Percentiles rank a stretch among this genome's conserved stretches.
phyloP scores from a whole-genome alignment of 2,329 filamentous ascomycete genomes.

The Thielaviopsis punctulata region DNA sequence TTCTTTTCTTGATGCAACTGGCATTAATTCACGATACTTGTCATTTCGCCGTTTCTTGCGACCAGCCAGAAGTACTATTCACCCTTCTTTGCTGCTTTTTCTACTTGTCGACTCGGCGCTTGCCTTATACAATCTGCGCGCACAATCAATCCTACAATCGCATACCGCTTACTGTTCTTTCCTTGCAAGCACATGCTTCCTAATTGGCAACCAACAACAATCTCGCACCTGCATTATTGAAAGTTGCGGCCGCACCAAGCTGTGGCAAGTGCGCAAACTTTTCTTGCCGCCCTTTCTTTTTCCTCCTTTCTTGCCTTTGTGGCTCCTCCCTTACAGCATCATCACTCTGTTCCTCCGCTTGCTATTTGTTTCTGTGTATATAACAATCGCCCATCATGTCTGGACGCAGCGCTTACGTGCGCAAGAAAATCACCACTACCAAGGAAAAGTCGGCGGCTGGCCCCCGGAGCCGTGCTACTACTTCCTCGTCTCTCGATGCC shows the following conservation, averaged over 20 bases:
- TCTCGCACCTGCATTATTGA: not conserved
- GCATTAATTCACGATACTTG: not conserved
- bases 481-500: conserved; percentile 23
- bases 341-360: conserved; percentile 21
- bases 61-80: too few relatives aligned
- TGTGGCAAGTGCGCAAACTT: not conserved
- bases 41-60: not conserved
- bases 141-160: not conserved
- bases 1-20: not conserved
- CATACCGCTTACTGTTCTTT: not conserved
- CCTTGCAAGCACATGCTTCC: not conserved
- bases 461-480: conserved; percentile 20
- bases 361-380: not conserved
- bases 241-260: not conserved
- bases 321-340: conserved; percentile 27
- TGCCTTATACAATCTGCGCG: too few relatives aligned
- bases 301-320: not conserved
- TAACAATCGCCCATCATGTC: conserved; percentile 27
- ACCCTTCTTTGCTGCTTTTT: too few relatives aligned
- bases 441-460: conserved; percentile 17
- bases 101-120: too few relatives aligned
- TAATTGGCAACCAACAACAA: not conserved
- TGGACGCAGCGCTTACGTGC: conserved; percentile 38
- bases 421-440: conserved; percentile 38
- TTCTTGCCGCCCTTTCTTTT: not conserved